phyloP scores from a whole-genome alignment of 208 protist species.

The Vickermania ingenoplastis region DNA sequence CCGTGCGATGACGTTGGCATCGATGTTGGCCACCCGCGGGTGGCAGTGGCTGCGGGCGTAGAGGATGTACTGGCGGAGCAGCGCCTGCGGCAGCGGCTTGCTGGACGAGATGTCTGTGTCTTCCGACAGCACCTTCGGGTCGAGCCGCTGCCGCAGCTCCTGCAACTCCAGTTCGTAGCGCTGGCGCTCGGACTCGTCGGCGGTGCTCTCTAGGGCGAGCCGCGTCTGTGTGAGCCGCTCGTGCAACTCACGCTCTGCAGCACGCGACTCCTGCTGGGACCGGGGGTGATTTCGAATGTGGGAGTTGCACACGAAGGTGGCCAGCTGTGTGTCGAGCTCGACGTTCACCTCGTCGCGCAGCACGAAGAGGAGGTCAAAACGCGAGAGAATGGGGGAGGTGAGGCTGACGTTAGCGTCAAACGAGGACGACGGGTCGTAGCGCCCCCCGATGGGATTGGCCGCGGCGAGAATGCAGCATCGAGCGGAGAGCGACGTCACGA shows the following conservation, averaged over 20 bases:
- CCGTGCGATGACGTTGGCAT: conserved; percentile 89
- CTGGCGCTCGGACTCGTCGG: conserved; percentile 53
- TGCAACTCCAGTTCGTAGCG: conserved; percentile 41
- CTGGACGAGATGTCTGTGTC: conserved; percentile 79
- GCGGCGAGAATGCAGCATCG: conserved; percentile 97
- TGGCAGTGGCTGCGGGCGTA: conserved; percentile 92
- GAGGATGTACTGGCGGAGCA: conserved; percentile 98
- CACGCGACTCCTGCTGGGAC: conserved; percentile 52
- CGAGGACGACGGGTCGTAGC: conserved; percentile 94
- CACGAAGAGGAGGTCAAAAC: conserved; percentile 94
- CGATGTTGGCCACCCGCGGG: conserved; percentile 89
- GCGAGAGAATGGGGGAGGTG: conserved; percentile 98
- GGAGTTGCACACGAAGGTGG: conserved; percentile 93
- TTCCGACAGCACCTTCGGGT: conserved; percentile 22
- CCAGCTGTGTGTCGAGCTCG: conserved; percentile 92
- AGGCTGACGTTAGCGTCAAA: conserved; percentile 98
- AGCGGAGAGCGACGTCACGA: conserved; percentile 98
- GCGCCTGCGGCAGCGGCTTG: conserved; percentile 87
- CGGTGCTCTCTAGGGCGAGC: conserved; percentile 51
- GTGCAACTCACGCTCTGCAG: conserved; percentile 35
- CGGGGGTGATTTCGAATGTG: conserved; percentile 91
- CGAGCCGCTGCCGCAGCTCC: conserved; percentile 24
- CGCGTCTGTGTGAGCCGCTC: conserved; percentile 53
- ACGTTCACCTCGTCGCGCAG: conserved; percentile 95
- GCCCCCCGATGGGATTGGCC: conserved; percentile 97